Conservation (phyloP, 768 basidiomycete genomes). For the Mycena amicta region DNA sequence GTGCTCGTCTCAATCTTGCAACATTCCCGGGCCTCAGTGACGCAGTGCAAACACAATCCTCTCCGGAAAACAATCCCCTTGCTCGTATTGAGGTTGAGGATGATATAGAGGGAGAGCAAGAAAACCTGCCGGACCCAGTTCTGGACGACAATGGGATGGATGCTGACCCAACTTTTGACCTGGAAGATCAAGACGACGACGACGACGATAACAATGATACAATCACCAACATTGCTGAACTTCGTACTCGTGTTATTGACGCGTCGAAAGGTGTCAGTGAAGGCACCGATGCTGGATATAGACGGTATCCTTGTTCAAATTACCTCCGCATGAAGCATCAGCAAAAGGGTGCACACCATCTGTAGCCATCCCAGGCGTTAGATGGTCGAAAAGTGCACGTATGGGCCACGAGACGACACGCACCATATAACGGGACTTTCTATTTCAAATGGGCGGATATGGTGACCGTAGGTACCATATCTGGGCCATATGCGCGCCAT, state of each 20-base stretch:
- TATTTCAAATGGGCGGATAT: no score
- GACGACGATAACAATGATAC: constrained; percentile 8
- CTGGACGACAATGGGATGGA: neutral
- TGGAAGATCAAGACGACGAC: constrained; percentile 16
- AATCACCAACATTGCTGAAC: neutral
- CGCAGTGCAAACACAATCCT: neutral
- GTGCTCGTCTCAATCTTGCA: neutral
- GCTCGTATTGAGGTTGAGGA: constrained; percentile 15
- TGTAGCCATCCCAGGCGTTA: no score
- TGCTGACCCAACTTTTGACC: no score
- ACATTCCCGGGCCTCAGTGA: neutral
- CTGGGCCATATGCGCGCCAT: no score
- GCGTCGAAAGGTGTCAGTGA: constrained; percentile 36
- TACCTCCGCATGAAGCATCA: no score
- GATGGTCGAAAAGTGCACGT: no score
- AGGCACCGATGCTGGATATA: constrained; percentile 32
- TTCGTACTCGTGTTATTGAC: constrained; percentile 17
- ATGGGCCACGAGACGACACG: no score
- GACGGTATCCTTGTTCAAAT: constrained; percentile 23
- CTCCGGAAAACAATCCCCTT: neutral
- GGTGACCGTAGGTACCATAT: no score
- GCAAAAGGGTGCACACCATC: no score
- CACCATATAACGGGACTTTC: no score
- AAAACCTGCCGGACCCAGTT: constrained; percentile 7
- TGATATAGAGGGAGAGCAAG: constrained; percentile 29